Conservation (phyloP, 148 eudicot genomes). For the Polygonum maritimum region DNA sequence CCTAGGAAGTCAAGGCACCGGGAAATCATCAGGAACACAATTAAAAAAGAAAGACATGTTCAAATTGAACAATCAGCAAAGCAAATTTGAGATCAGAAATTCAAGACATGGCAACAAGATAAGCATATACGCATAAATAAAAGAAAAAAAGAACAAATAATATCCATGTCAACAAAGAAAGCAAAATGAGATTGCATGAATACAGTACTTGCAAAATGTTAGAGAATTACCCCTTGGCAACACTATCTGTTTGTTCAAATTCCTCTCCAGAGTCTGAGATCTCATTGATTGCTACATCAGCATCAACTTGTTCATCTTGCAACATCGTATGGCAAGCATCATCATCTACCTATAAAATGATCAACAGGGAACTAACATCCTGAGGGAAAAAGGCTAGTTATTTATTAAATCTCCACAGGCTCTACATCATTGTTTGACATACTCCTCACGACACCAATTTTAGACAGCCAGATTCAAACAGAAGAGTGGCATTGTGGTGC, state of each 20-base stretch:
- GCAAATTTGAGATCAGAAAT: not conserved
- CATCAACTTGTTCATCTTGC: constrained; percentile 15
- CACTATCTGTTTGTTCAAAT: not conserved
- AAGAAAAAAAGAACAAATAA: not conserved
- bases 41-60: not conserved
- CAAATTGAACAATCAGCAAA: not conserved
- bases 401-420: not conserved
- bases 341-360: constrained; percentile 16
- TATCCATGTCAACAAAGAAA: not conserved
- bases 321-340: not conserved
- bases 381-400: not conserved
- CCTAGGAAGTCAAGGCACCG: not conserved
- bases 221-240: constrained; percentile 6
- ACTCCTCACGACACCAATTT: not conserved
- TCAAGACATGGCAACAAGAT: not conserved
- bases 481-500: not conserved
- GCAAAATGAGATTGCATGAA: not conserved
- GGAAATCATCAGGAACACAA: not conserved
- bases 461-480: not conserved
- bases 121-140: not conserved
- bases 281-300: constrained; percentile 15
- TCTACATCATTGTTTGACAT: not conserved
- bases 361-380: not conserved
- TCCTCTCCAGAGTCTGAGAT: constrained; percentile 15
- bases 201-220: not conserved